Base-by-base conservation (phyloP, 2,329 filamentous ascomycete genomes). In the Fusarium kyushuense region DNA sequence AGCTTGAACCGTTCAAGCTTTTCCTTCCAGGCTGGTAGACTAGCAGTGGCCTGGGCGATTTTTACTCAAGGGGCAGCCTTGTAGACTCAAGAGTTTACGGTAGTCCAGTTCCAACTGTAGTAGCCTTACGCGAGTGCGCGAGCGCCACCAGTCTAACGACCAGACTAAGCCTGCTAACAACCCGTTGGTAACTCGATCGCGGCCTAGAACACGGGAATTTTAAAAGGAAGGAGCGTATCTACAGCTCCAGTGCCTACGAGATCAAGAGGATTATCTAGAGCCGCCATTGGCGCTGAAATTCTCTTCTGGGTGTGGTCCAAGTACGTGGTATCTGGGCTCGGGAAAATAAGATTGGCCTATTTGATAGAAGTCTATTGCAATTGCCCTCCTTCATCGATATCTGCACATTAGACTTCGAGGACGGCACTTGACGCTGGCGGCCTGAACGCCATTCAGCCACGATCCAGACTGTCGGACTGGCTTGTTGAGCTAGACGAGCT, bases 31-130 rank as follows among this genome's bases (percentile, higher is more conserved):
- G 40, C 45, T 16, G 30, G 53, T 54, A 35, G 30, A 53, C 49
- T 71, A 69, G 59, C 46, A 63, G 57, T 38, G 61, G 61, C 47
- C 68, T 51, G 57, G 55, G 60, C 51, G 55, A 58, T 59, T 21
- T 36, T 64, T 41, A 29, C 45, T 56, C 63, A 64, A 65, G 71
- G 70, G 54, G 62, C 56, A 70, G 70, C 68, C 71, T 69, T 72
- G 70, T 57, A 69, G 55, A 48, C 25, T 56, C 23, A 49, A 27
- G 46, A 54, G 42, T 29, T 36, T 35, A 35, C 43, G 53, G 33
- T 40, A 41, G 32, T 45, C 51, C 49, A 51, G 38, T 48, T 42
- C 56, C 62, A 62, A 69, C 41, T 32, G 36, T 38, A 43, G 41
- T 58, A 49, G 65, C 65, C 66, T 58, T 67, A 63, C 61, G 56